phyloP scores from a whole-genome alignment of 2,329 filamentous ascomycete genomes.

The Orbilia javanica region DNA sequence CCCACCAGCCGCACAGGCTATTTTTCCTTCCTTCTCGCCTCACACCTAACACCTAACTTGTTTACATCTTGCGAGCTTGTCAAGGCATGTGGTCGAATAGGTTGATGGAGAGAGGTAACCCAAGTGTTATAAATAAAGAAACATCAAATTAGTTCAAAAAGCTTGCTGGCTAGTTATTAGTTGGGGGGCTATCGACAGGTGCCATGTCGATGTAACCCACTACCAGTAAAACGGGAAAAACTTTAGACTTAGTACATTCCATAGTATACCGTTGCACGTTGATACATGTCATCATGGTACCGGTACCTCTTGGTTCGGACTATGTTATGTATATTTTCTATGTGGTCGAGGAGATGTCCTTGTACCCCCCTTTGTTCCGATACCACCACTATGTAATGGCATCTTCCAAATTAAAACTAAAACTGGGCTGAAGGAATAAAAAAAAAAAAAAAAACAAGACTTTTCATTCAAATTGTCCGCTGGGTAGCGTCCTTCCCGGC shows the following conservation, averaged over 20 bases:
- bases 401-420: constrained; percentile 22
- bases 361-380: not conserved
- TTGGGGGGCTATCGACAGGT: not conserved
- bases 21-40: not conserved
- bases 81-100: constrained; percentile 3
- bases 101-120: constrained; percentile 25
- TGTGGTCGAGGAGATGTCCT: no score
- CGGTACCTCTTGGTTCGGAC: no score
- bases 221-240: no score
- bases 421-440: constrained; percentile 3
- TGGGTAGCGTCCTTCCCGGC: constrained; percentile 41
- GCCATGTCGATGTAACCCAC: constrained; percentile 20
- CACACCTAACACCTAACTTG: not conserved
- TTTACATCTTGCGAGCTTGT: not conserved
- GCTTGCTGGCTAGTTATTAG: no score
- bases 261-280: no score
- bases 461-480: constrained; percentile 44
- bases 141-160: constrained; percentile 1
- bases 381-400: not conserved
- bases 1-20: constrained; percentile 32
- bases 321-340: no score
- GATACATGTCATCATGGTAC: no score
- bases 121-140: constrained; percentile 47
- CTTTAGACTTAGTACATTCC: no score
- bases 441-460: constrained; percentile 6